Conservation (phyloP, 768 basidiomycete species). For the Mycena maculata region DNA sequence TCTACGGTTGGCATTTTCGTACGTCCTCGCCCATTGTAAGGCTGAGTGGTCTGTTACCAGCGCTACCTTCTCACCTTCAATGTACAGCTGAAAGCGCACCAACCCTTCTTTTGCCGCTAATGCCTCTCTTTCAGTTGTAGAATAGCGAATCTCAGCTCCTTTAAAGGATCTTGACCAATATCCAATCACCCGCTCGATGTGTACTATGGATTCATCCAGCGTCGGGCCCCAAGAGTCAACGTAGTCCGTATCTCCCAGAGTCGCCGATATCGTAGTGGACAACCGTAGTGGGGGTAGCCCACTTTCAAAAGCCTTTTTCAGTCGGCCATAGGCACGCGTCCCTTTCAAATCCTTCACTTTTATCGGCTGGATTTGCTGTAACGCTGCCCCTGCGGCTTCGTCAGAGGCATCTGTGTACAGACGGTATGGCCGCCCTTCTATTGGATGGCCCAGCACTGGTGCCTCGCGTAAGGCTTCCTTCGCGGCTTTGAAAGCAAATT, state of each 20-base stretch:
- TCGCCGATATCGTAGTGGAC: neutral
- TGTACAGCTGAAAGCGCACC: conserved; percentile 2
- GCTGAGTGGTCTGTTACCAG: too few species aligned
- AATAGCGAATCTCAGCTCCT: conserved; percentile 39
- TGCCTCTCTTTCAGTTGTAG: conserved; percentile 42
- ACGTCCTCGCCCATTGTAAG: too few species aligned
- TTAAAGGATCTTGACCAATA: conserved; percentile 27
- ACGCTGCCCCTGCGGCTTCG: too few species aligned
- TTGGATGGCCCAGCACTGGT: conserved; percentile 39
- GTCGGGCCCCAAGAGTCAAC: neutral
- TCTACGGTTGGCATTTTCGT: too few species aligned
- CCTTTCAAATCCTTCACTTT: conserved; percentile 9
- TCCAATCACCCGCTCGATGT: conserved; percentile 21
- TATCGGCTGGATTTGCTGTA: too few species aligned
- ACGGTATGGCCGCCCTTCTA: conserved; percentile 34
- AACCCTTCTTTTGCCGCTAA: conserved; percentile 41
- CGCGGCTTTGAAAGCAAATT: conserved; percentile 34
- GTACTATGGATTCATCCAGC: neutral
- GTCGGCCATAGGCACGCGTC: conserved; percentile 2
- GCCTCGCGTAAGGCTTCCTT: conserved; percentile 36
- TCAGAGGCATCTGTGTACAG: conserved; percentile 42
- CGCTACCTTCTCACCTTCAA: too few species aligned
- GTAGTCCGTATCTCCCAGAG: neutral
- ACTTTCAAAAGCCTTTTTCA: conserved; percentile 22
- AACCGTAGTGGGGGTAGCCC: neutral